A percentile compares a stretch with the other conserved stretches of the same genome.
These are phyloP conservation scores for Fusarium sp. DNA, from an alignment of 2,329 filamentous ascomycete species.

Conservation along the genomic window DNA sequence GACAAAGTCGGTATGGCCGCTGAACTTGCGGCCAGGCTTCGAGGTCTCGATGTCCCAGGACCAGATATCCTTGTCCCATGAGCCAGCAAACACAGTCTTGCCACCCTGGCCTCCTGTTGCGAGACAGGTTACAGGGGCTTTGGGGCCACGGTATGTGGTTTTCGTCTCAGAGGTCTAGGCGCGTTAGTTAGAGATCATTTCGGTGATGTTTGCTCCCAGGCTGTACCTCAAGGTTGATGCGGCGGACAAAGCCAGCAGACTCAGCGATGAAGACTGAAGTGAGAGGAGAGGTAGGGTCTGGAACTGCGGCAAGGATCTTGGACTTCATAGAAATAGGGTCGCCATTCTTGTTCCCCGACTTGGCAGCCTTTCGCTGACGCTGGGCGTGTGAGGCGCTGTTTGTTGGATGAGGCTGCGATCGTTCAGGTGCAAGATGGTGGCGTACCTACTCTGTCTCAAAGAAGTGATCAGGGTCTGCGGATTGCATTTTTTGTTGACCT, in stretches of 20 bases:
- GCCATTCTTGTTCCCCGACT: conserved; percentile 82
- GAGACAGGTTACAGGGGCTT: conserved; percentile 83
- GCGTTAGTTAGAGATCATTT: conserved; percentile 12
- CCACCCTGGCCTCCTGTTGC: conserved; percentile 70
- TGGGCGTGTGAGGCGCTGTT: conserved; percentile 62
- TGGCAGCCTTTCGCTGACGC: conserved; percentile 73
- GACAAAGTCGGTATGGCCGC: conserved; percentile 90
- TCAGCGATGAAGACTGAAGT: conserved; percentile 82
- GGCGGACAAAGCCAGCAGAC: conserved; percentile 83
- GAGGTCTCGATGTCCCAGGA: conserved; percentile 78
- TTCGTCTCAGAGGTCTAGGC: conserved; percentile 47
- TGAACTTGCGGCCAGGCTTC: conserved; percentile 68
- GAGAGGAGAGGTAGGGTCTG: conserved; percentile 71
- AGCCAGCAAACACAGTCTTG: conserved; percentile 81
- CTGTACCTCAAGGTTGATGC: conserved; percentile 78
- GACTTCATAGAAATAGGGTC: conserved; percentile 83
- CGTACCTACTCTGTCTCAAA: conserved; percentile 87
- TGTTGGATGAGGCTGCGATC: not conserved
- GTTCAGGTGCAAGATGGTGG: not conserved
- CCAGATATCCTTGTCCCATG: conserved; percentile 95
- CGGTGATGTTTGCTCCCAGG: not conserved
- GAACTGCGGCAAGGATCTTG: conserved; percentile 82
- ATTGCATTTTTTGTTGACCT: conserved; percentile 66
- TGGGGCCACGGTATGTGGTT: conserved; percentile 75
- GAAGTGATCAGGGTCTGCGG: conserved; percentile 82